A percentile compares a stretch with the other conserved stretches of the same genome.
Evolutionary conservation across 192 early-diverging fungal species (phyloP).

Genomic region (Mortierella hygrophila): DNA sequence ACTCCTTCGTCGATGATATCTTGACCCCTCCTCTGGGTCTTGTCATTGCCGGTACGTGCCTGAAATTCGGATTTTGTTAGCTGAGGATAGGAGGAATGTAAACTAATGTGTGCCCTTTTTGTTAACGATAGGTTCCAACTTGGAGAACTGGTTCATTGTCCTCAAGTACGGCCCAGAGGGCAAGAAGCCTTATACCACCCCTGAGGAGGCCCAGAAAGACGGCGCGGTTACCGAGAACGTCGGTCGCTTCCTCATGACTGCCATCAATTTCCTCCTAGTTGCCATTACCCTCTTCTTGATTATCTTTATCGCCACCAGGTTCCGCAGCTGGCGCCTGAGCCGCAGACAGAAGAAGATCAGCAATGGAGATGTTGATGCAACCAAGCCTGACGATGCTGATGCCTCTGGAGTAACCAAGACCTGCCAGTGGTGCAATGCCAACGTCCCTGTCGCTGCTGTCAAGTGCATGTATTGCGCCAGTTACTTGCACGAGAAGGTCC

Average conservation of each 20-base stretch:
- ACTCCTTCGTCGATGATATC: conserved; percentile 58
- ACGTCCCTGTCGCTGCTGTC: conserved; percentile 51
- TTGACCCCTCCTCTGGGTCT: conserved; percentile 59
- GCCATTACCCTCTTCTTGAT: conserved; percentile 52
- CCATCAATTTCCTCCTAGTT: conserved; percentile 52
- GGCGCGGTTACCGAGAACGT: conserved; percentile 61
- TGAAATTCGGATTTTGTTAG: not conserved
- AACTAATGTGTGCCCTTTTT: not conserved
- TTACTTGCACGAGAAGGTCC: conserved; percentile 59
- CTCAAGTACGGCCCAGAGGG: conserved; percentile 22
- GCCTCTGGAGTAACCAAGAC: conserved; percentile 33
- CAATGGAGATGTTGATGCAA: conserved; percentile 23
- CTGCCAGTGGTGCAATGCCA: conserved; percentile 57
- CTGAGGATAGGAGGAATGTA: too few relatives aligned
- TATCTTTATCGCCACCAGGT: conserved; percentile 14
- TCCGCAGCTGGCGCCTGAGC: conserved; percentile 15
- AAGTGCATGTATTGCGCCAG: conserved; percentile 61
- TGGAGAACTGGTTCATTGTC: conserved; percentile 62
- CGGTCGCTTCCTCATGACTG: conserved; percentile 54
- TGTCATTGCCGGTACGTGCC: conserved; percentile 47
- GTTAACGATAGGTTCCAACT: conserved; percentile 42
- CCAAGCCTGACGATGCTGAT: conserved; percentile 49
- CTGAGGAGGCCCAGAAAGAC: conserved; percentile 49
- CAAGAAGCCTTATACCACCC: conserved; percentile 23
- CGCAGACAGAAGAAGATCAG: conserved; percentile 12